Base-by-base conservation (phyloP, 2,329 filamentous ascomycete species). In the Trichoderma atroviride region DNA sequence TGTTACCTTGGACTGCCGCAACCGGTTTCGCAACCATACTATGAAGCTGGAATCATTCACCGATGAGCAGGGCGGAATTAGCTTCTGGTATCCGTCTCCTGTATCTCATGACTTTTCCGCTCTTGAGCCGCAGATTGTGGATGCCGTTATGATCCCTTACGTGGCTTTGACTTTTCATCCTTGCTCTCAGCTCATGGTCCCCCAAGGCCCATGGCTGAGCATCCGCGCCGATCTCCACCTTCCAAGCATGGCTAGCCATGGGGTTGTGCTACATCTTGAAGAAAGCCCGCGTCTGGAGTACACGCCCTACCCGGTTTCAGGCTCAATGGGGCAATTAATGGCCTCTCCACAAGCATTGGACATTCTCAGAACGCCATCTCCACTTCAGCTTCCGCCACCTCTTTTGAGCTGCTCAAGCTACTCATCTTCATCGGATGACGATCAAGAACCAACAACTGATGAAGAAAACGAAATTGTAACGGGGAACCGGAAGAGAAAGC, bases 121-220 rank as follows among this genome's bases (percentile, higher is more conserved):
- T 22, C 33, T 14, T 27, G 35, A 65, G 61, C 65, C 55, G 16
- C 56, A 66, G 43, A 62, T 58, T 56, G 47, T 71, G 43, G 61
- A 71, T 35, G 67, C 66, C 7, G 56, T 35, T 3, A 53, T 33
- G 1, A 31, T 69, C 5, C 61, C 60, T 11, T 22, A 50, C 10
- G 53, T 71, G 9, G 66, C 61, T 7, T 57, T 71, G n/a, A 65
- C 70, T n/a, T 71, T 71, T 27, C 58, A 57, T 43, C 50, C 66
- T 6, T 33, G 37, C 43, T 56, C 13, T 40, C n/a, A 27, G 19
- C n/a, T 50, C 6, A 47, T 43, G 29, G 22, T 35, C 27, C 27
- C 27, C 27, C 27, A 29, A 29, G 27, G 27, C 16, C 57, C 66
- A 3, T 70, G 43, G 69, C 19, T 70, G n/a, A 68, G 63, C 35